These are phyloP conservation scores for Thelephora terrestris DNA, from an alignment of 1,284 basidiomycete species.

Conservation along the genomic window DNA sequence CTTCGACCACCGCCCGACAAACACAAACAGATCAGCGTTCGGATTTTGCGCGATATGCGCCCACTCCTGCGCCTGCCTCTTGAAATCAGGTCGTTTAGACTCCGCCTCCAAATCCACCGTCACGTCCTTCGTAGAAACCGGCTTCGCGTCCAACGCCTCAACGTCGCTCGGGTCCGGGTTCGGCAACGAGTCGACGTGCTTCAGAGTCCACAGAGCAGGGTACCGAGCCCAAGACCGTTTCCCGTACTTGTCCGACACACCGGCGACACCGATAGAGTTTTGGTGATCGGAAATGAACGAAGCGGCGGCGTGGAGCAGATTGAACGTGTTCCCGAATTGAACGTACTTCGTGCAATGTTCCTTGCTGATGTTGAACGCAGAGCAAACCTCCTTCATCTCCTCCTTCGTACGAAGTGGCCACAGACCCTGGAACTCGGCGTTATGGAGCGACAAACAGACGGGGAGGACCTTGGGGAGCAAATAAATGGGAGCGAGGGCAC, in stretches of 20 bases:
- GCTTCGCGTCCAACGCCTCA: slow-evolving; percentile 76
- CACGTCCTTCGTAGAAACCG: slow-evolving; percentile 62
- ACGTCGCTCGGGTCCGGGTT: slow-evolving; percentile 93
- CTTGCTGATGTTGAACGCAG: slow-evolving; percentile 89
- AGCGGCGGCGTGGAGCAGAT: slow-evolving; percentile 84
- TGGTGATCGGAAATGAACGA: slow-evolving; percentile 88
- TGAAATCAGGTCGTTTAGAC: slow-evolving; percentile 79
- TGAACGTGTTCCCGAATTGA: slow-evolving; percentile 94
- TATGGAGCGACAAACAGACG: slow-evolving; percentile 86
- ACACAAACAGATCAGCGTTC: slow-evolving; percentile 82
- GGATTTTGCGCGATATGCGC: slow-evolving; percentile 86
- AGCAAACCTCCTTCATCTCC: slow-evolving; percentile 92
- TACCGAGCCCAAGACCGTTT: slow-evolving; percentile 94
- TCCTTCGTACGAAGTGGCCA: slow-evolving; percentile 94
- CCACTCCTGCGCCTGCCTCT: slow-evolving; percentile 91
- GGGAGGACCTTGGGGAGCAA: slow-evolving; percentile 84
- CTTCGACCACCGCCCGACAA: slow-evolving; percentile 94
- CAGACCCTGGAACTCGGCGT: slow-evolving; percentile 92
- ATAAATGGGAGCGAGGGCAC: slow-evolving; percentile 82
- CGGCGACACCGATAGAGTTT: slow-evolving; percentile 85
- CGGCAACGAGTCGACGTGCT: slow-evolving; percentile 88
- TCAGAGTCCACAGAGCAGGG: slow-evolving; percentile 88
- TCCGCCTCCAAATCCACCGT: slow-evolving; percentile 73
- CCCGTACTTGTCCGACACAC: slow-evolving; percentile 93
- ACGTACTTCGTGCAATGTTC: slow-evolving; percentile 92